These are phyloP conservation scores for Apiotrichum siamense DNA, from an alignment of 1,284 basidiomycete genomes.

Conservation along the genomic window DNA sequence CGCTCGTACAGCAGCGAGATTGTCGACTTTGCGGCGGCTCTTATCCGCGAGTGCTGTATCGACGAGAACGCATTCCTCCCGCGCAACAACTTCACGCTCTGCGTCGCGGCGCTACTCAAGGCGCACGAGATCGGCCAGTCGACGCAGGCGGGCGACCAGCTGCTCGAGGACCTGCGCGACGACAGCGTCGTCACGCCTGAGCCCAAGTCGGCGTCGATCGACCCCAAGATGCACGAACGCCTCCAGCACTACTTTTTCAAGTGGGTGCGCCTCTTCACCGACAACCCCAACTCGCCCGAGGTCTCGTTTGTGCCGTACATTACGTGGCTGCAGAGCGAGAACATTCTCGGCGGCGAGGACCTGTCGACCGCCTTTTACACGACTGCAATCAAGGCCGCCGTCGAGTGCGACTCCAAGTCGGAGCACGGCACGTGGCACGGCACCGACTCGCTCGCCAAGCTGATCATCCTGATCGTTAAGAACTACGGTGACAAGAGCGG, in stretches of 20 bases:
- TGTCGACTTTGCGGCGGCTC: slow-evolving; percentile 73
- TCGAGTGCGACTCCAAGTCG: slow-evolving; percentile 78
- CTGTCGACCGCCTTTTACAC: slow-evolving; percentile 97
- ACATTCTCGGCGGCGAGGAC: slow-evolving; percentile 93
- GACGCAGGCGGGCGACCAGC: slow-evolving; percentile 40
- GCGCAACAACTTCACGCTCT: slow-evolving; percentile 70
- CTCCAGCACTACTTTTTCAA: slow-evolving; percentile 59
- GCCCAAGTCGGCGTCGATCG: slow-evolving; percentile 30
- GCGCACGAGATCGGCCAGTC: slow-evolving; percentile 39
- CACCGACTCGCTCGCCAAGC: slow-evolving; percentile 87
- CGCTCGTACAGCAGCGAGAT: slow-evolving; percentile 69
- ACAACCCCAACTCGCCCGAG: slow-evolving; percentile 69
- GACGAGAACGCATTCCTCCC: slow-evolving; percentile 62
- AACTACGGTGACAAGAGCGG: slow-evolving; percentile 77
- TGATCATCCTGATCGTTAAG: slow-evolving; percentile 98
- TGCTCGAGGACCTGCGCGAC: slow-evolving; percentile 40
- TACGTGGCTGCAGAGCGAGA: slow-evolving; percentile 90
- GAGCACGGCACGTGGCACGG: slow-evolving; percentile 76
- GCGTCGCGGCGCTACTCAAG: slow-evolving; percentile 74
- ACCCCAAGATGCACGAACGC: slow-evolving; percentile 50
- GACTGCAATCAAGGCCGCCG: slow-evolving; percentile 90
- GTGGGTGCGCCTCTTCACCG: slow-evolving; percentile 84
- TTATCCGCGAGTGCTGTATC: slow-evolving; percentile 81
- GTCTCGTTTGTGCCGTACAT: slow-evolving; percentile 97
- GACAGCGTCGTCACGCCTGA: slow-evolving; percentile 10